phyloP scores from a whole-genome alignment of 495 filamentous ascomycete species.

The Talaromyces liani region DNA sequence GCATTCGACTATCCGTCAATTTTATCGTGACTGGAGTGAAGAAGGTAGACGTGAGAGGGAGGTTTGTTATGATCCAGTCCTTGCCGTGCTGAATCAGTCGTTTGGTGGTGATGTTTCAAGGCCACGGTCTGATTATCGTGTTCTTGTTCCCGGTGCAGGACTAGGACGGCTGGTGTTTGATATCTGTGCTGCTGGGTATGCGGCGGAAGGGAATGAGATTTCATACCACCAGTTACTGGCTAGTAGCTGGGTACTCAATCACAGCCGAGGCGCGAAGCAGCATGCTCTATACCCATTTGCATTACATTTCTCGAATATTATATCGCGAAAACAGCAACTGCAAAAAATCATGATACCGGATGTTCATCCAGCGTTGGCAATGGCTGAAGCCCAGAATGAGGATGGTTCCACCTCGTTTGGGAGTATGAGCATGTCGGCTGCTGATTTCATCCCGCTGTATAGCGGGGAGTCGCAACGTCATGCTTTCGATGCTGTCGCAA shows the following conservation, averaged over 20 bases:
- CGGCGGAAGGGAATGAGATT: constrained; percentile 87
- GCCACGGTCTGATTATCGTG: constrained; percentile 32
- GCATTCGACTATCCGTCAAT: constrained; percentile 79
- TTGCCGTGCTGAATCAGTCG: constrained; percentile 51
- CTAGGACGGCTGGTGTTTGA: constrained; percentile 85
- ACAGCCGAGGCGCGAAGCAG: constrained; percentile 39
- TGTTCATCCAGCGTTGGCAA: constrained; percentile 55
- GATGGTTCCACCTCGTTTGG: constrained; percentile 17
- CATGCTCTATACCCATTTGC: constrained; percentile 69
- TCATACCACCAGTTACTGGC: constrained; percentile 89
- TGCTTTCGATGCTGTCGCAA: constrained; percentile 72
- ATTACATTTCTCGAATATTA: constrained; percentile 72
- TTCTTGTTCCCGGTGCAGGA: constrained; percentile 86
- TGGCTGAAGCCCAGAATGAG: constrained; percentile 30
- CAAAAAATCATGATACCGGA: constrained; percentile 66
- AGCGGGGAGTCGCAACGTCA: constrained; percentile 46
- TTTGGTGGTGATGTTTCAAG: constrained; percentile 33
- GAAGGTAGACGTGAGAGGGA: constrained; percentile 68
- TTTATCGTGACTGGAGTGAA: constrained; percentile 90
- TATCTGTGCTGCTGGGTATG: constrained; percentile 65
- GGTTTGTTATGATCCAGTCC: constrained; percentile 66
- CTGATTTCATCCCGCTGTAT: constrained; percentile 79
- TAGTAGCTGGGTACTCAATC: constrained; percentile 81
- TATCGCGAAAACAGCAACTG: constrained; percentile 62
- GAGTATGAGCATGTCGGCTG: constrained; percentile 75